phyloP scores from a whole-genome alignment of 2,329 filamentous ascomycete genomes.

The Aspergillus clavatus region DNA sequence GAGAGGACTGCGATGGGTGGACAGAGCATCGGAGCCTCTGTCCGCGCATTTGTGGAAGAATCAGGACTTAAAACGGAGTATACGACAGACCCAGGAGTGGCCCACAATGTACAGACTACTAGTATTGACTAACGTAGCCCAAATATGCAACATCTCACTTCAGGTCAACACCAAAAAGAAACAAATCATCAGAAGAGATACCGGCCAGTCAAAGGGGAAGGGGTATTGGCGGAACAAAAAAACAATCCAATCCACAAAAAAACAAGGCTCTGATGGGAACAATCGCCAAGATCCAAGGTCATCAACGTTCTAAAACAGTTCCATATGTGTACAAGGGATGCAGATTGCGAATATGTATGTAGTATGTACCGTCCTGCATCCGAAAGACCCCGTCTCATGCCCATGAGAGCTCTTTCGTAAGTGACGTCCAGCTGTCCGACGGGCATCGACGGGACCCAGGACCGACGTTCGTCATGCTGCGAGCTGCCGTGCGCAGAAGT shows the following conservation, averaged over 20 bases:
- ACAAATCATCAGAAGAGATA: slow-evolving; percentile 5
- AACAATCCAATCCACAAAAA: slow-evolving; percentile 4
- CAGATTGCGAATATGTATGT: slow-evolving; percentile 8
- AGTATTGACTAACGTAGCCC: not conserved
- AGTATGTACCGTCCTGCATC: not conserved
- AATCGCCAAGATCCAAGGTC: slow-evolving; percentile 4
- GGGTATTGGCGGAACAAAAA: slow-evolving; percentile 13
- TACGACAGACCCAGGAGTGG: no score
- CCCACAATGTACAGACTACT: not conserved
- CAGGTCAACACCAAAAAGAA: no score
- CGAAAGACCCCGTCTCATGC: not conserved
- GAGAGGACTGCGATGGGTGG: not conserved
- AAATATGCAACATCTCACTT: not conserved
- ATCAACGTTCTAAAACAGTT: no score
- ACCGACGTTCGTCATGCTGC: no score
- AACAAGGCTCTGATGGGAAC: not conserved
- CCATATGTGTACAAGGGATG: slow-evolving; percentile 10
- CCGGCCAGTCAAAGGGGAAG: slow-evolving; percentile 13
- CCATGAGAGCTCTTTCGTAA: no score
- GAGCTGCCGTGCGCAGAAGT: no score
- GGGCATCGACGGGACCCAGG: no score
- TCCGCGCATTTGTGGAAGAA: not conserved
- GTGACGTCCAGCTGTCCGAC: no score
- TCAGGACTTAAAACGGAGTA: not conserved
- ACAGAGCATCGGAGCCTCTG: not conserved